Base-by-base conservation (phyloP, 257 asterid genomes). In the Handroanthus guayacan region DNA sequence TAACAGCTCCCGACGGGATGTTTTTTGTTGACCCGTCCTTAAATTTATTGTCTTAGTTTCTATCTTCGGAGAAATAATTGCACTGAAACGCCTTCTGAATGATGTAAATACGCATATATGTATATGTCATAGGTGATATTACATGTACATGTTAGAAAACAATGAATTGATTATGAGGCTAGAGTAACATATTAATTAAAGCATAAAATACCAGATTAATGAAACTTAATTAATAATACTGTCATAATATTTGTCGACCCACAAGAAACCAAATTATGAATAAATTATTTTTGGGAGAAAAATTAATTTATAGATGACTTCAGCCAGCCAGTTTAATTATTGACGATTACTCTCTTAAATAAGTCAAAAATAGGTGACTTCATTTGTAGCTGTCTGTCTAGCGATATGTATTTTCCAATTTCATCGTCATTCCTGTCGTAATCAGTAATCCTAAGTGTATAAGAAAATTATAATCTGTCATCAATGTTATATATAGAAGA, bases 311-410 rank as follows among this genome's bases (percentile, higher is more conserved):
- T 11, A 50, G 62, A 51, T 39, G 64, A 25, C 31, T 25, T 25
- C 31, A 25, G 1, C 31, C 0, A 25, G 1, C 31, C 31, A 60
- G 43, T 39, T 14, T 55, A 43, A 8, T 50, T 55, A 16, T 63
- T 48, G 45, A 54, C 51, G 41, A 4, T 16, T 20, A 5, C 4
- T 34, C 39, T 25, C 62, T 68, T 61, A 67, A 55, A 54, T 34
- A n/a, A 64, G 13, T 38, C 54, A 57, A 66, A 75, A 62, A 64
- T 5, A 20, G 79, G 67, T 76, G 81, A 81, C 75, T 18, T 76
- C 71, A 71, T 44, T 25, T 45, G 76, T 62, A 7, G 75, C 37
- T 61, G 36, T 47, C 68, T 38, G 62, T 62, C 77, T 39, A 70
- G 3, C 67, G 5, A 41, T 5, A 11, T 37, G 20, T 36, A 39